These are phyloP conservation scores for Pluteus cervinus DNA, from an alignment of 768 basidiomycete species.

Conservation along the genomic window DNA sequence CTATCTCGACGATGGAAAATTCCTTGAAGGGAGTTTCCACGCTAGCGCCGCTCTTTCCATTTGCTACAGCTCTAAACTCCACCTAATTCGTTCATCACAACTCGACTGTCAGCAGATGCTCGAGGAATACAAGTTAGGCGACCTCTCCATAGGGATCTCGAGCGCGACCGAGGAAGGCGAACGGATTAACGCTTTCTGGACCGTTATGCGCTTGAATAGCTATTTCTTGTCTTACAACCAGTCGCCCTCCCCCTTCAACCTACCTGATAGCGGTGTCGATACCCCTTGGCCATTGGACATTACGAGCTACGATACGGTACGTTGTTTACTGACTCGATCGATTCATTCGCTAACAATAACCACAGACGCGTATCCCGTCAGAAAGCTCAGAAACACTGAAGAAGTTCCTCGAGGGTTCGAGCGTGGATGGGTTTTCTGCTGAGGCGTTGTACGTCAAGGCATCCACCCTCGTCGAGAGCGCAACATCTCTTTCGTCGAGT, in stretches of 20 bases:
- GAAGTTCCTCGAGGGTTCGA: constrained; percentile 18
- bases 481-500: too few species aligned
- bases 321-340: neutral
- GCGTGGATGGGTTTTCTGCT: constrained; percentile 17
- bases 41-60: constrained; percentile 40
- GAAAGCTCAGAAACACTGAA: constrained; percentile 19
- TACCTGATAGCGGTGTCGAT: constrained; percentile 23
- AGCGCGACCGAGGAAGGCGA: constrained; percentile 23
- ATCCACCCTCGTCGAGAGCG: constrained; percentile 17
- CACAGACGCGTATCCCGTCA: constrained; percentile 9
- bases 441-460: constrained; percentile 22
- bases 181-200: constrained; percentile 29
- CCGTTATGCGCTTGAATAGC: constrained; percentile 33
- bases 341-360: constrained; percentile 2
- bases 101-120: too few species aligned
- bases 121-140: too few species aligned
- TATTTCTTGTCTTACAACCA: constrained; percentile 38
- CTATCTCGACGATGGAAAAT: constrained; percentile 40
- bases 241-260: constrained; percentile 34
- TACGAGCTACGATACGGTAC: constrained; percentile 12
- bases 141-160: neutral
- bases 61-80: constrained; percentile 28
- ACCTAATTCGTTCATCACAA: constrained; percentile 25
- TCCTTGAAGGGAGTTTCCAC: constrained; percentile 43
- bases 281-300: constrained; percentile 30